Percentiles rank a stretch among this genome's conserved stretches.
These are phyloP conservation scores for Samsoniella hepiali DNA, from an alignment of 2,329 filamentous ascomycete species.

Conservation along the genomic window DNA sequence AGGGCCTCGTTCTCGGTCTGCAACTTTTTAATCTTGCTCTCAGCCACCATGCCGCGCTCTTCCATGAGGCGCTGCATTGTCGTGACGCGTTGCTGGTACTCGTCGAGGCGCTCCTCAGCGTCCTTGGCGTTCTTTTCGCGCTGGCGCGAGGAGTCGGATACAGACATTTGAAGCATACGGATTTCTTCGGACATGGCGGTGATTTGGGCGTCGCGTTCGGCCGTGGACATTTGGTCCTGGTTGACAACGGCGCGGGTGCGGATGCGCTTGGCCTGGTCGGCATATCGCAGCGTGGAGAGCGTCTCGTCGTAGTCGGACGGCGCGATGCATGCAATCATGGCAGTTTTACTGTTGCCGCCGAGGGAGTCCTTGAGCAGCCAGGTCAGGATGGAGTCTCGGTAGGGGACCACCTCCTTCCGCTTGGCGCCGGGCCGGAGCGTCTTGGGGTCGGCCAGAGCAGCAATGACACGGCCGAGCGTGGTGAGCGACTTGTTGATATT, in stretches of 20 bases:
- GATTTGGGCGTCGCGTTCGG: slow-evolving; percentile 92
- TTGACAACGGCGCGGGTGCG: slow-evolving; percentile 92
- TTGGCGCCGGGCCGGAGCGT: slow-evolving; percentile 51
- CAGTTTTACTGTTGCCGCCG: slow-evolving; percentile 95
- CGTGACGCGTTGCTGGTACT: slow-evolving; percentile 87
- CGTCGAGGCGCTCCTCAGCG: slow-evolving; percentile 81
- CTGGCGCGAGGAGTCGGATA: slow-evolving; percentile 56
- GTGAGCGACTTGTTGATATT: slow-evolving; percentile 99
- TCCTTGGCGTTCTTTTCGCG: slow-evolving; percentile 74
- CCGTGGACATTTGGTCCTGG: slow-evolving; percentile 88
- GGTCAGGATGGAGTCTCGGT: slow-evolving; percentile 79
- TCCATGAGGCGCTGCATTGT: slow-evolving; percentile 96
- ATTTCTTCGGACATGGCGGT: slow-evolving; percentile 94
- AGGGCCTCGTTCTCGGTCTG: slow-evolving; percentile 89
- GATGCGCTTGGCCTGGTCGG: slow-evolving; percentile 96
- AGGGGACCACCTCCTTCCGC: slow-evolving; percentile 70
- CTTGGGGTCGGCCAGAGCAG: slow-evolving; percentile 75
- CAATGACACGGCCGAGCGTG: slow-evolving; percentile 92
- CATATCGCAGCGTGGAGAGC: slow-evolving; percentile 90
- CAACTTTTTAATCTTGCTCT: slow-evolving; percentile 89
- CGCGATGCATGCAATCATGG: slow-evolving; percentile 97
- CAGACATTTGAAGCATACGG: slow-evolving; percentile 73
- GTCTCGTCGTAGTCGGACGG: slow-evolving; percentile 97
- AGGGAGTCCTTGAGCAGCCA: slow-evolving; percentile 94
- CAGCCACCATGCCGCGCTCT: slow-evolving; percentile 82